Conservation (phyloP, 1,284 basidiomycete species). For the Pseudozyma thailandica region DNA sequence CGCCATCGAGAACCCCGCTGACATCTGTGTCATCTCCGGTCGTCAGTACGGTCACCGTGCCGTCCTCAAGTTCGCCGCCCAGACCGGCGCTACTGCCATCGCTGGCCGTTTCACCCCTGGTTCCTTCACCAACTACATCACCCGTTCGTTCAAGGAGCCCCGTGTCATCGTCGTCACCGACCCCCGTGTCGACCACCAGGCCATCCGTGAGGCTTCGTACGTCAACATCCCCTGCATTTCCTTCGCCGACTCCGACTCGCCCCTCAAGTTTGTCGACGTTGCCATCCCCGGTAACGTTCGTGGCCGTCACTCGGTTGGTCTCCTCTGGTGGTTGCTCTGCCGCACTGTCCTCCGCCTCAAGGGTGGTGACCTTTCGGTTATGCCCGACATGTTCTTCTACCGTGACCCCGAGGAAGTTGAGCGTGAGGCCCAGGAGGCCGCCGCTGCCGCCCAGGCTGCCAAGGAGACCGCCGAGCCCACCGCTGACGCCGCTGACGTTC, state of each 20-base stretch:
- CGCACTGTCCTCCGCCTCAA: conserved; percentile 96
- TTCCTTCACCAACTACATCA: conserved; percentile 98
- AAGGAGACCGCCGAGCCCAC: conserved; percentile 56
- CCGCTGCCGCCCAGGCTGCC: conserved; percentile 67
- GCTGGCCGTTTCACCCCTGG: conserved; percentile 99
- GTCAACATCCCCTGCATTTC: conserved; percentile 99
- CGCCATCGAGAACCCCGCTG: conserved; percentile 92
- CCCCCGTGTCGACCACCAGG: conserved; percentile 99
- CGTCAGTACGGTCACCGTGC: conserved; percentile 99
- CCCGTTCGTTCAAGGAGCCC: conserved; percentile 99
- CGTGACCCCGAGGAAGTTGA: conserved; percentile 99
- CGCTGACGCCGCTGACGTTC: conserved; percentile 75
- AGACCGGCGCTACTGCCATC: conserved; percentile 97
- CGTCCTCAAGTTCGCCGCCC: conserved; percentile 96
- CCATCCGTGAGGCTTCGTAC: conserved; percentile 98
- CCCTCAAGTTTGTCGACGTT: conserved; percentile 95
- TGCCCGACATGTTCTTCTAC: conserved; percentile 99
- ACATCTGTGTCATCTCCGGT: conserved; percentile 96
- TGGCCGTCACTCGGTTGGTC: conserved; percentile 93
- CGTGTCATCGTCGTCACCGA: conserved; percentile 97
- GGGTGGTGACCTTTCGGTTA: conserved; percentile 94
- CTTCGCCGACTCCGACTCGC: conserved; percentile 97
- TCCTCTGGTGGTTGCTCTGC: conserved; percentile 98
- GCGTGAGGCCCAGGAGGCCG: conserved; percentile 92
- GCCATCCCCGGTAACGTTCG: conserved; percentile 99